Evolutionary conservation across 1,284 basidiomycete species (phyloP).

Genomic region (Moesziomyces sp.): DNA sequence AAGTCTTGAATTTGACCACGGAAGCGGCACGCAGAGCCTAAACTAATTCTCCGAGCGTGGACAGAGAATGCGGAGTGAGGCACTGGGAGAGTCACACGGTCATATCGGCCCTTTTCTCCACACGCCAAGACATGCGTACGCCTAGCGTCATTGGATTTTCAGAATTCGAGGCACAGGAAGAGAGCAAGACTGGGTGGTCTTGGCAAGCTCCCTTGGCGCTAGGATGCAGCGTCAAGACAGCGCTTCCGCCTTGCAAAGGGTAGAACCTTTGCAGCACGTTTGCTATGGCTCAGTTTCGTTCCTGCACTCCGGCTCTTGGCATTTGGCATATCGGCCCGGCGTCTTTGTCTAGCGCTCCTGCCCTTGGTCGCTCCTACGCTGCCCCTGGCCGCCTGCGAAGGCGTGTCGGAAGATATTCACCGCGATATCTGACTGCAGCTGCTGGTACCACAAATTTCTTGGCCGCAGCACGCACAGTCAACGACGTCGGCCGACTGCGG

Average conservation of each 20-base stretch:
- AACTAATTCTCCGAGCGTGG: slow-evolving; percentile 27
- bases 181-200: slow-evolving; percentile 35
- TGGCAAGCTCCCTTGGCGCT: slow-evolving; percentile 21
- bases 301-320: neutral
- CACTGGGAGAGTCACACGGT: neutral
- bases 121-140: slow-evolving; percentile 29
- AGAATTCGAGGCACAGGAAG: slow-evolving; percentile 3
- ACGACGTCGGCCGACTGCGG: no score
- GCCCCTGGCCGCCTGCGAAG: no score
- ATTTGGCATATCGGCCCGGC: neutral
- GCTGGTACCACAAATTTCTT: neutral
- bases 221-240: slow-evolving; percentile 1
- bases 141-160: slow-evolving; percentile 5
- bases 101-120: slow-evolving; percentile 9
- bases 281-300: neutral
- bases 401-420: neutral
- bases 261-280: neutral
- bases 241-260: neutral
- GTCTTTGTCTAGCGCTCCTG: no score
- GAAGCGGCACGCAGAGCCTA: slow-evolving; percentile 4
- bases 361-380: no score
- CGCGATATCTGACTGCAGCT: neutral
- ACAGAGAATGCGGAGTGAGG: slow-evolving; percentile 2
- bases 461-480: neutral
- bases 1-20: neutral